Evolutionary conservation across 345 rosid species (phyloP).

Genomic region (Hibiscus trionum): DNA sequence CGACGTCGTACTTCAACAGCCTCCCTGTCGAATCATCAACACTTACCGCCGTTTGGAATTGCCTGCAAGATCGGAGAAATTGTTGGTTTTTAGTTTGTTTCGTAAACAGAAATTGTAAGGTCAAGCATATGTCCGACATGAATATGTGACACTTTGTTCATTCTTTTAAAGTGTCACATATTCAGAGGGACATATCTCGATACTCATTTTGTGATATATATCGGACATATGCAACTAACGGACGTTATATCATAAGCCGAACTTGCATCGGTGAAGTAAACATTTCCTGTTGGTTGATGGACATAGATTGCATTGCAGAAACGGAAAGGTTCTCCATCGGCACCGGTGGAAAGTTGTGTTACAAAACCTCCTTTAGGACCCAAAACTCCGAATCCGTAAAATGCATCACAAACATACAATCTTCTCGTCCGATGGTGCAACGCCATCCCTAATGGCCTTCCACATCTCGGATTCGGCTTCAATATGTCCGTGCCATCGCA

Average conservation of each 20-base stretch:
- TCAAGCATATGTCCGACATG: no score
- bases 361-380: conserved; percentile 5
- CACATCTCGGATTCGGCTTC: background rate
- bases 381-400: conserved; percentile 10
- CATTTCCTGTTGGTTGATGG: background rate
- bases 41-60: background rate
- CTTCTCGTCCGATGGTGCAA: background rate
- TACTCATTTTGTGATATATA: no score
- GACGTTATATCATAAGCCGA: background rate
- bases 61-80: background rate
- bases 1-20: conserved; percentile 6
- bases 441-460: conserved; percentile 2
- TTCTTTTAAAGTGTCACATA: no score
- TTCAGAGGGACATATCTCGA: no score
- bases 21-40: conserved; percentile 17
- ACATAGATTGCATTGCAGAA: background rate
- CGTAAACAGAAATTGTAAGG: background rate
- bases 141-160: no score
- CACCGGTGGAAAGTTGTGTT: conserved; percentile 5
- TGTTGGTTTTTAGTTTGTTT: background rate
- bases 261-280: conserved; percentile 16
- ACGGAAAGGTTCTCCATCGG: conserved; percentile 7
- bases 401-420: conserved; percentile 15
- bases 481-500: background rate
- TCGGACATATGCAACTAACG: background rate